A percentile compares a stretch with the other conserved stretches of the same genome.
phyloP scores from a whole-genome alignment of 1,139 yeast species.

The Pneumocystis sp. region DNA sequence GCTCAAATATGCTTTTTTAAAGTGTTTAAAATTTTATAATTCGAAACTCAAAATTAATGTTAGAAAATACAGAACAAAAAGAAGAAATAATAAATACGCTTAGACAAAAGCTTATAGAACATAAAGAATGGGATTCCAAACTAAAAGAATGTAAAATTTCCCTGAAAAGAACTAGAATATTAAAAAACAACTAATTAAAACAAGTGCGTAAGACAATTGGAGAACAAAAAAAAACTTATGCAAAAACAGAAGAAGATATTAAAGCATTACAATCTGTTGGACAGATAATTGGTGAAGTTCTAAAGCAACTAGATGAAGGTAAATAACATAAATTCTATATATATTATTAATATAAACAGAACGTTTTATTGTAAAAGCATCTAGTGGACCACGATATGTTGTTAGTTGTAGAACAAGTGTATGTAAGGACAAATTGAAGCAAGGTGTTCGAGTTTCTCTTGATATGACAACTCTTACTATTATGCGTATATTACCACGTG shows the following conservation, averaged over 20 bases:
- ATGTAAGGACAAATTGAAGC: slow-evolving; percentile 65
- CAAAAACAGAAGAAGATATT: slow-evolving; percentile 60
- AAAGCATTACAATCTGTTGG: slow-evolving; percentile 81
- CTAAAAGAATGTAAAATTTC: slow-evolving; percentile 41
- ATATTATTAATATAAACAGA: not conserved
- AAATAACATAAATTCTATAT: slow-evolving; percentile 30
- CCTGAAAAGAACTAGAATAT: not conserved
- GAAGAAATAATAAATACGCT: slow-evolving; percentile 65
- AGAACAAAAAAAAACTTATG: not conserved
- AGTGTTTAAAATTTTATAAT: not conserved
- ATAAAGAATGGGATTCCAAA: slow-evolving; percentile 87
- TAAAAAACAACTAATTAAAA: not conserved
- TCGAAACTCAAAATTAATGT: slow-evolving; percentile 23
- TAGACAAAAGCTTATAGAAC: slow-evolving; percentile 78
- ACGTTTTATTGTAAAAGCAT: slow-evolving; percentile 73
- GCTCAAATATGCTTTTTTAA: not conserved
- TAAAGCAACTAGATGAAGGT: slow-evolving; percentile 90
- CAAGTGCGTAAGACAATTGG: not conserved
- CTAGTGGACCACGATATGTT: slow-evolving; percentile 85
- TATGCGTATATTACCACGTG: slow-evolving; percentile 94
- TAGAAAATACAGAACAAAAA: slow-evolving; percentile 38
- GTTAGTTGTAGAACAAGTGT: slow-evolving; percentile 95
- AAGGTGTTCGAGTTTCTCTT: slow-evolving; percentile 89
- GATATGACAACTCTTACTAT: slow-evolving; percentile 97
- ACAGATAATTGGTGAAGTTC: slow-evolving; percentile 91